Evolutionary conservation across 306 rosid species (phyloP), one percentile per base, ranked within the genome.

Genomic region (Betula pendula): DNA sequence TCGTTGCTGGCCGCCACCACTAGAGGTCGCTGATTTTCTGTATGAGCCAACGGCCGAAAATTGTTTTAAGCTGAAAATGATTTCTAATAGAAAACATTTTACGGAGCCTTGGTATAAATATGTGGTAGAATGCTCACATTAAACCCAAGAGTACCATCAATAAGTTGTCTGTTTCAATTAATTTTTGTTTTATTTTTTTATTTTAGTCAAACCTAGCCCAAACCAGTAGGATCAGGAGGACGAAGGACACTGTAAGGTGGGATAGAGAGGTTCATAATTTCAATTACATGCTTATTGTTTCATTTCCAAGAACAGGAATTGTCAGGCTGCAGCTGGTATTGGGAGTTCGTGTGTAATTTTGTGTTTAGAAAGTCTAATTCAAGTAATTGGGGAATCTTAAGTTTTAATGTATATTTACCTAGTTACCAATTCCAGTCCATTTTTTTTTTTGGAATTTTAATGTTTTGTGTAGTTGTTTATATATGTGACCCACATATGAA

Each of bases 121-220:
- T 16, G 16, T 31, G 43, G 10, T 62, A 6, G 44, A 33, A 16
- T 62, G 17, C 20, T 31, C 22, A 31, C 68, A 62, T 62, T 62
- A 62, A 29, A 27, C 31, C 22, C 42, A 33, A 62, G 44, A 62
- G 13, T 62, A 31, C 19, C 5, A 62, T 62, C 68, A 66, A 66
- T 8, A 19, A 66, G 14, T 66, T n/a, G 15, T 66, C 25, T 35
- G 15, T 33, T 17, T 65, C 17, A 35, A 35, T 33, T 65, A 20
- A n/a, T n/a, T n/a, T n/a, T n/a, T n/a, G n/a, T n/a, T n/a, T n/a
- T n/a, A n/a, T n/a, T 2, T 65, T 65, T 35, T 65, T 65, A 38
- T 65, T 65, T 44, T 65, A 35, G 47, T 47, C 38, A 65, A 65
- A 63, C 47, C 70, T 65, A 55, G 24, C 48, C 17, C 70, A 65